Evolutionary conservation across 2,329 filamentous ascomycete species (phyloP).

Genomic region (Fusarium graminum): DNA sequence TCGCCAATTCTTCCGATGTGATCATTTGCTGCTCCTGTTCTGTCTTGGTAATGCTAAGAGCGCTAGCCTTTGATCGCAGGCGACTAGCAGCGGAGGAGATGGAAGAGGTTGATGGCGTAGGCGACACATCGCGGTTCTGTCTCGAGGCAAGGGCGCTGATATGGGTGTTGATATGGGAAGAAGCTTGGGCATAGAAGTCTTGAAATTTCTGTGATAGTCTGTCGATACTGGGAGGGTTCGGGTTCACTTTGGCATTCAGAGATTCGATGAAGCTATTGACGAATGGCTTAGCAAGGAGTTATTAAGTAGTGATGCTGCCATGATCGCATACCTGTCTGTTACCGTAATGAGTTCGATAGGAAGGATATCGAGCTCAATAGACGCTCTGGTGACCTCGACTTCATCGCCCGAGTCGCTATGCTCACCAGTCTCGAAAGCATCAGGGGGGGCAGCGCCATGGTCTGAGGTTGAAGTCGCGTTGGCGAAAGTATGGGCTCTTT

Average conservation of each 20-base stretch:
- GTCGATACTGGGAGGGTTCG: constrained; percentile 85
- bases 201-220: constrained; percentile 89
- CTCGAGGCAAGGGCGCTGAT: constrained; percentile 82
- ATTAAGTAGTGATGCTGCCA: constrained; percentile 5
- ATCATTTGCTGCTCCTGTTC: constrained; percentile 84
- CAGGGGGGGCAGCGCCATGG: constrained; percentile 52
- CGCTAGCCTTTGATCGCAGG: constrained; percentile 67
- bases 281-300: constrained; percentile 30
- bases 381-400: constrained; percentile 63
- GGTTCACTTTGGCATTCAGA: constrained; percentile 86
- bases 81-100: constrained; percentile 69
- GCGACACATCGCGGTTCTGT: constrained; percentile 76
- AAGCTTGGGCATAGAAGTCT: constrained; percentile 88
- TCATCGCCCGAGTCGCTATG: constrained; percentile 60
- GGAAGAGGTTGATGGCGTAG: constrained; percentile 66
- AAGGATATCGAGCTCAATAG: constrained; percentile 85
- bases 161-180: constrained; percentile 86
- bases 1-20: constrained; percentile 84
- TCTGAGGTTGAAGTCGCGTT: constrained; percentile 53
- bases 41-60: constrained; percentile 63
- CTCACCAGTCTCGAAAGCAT: constrained; percentile 64
- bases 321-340: constrained; percentile 78
- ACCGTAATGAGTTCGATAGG: constrained; percentile 94
- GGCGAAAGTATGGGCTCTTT: constrained; percentile 63
- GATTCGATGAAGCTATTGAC: constrained; percentile 85